Evolutionary conservation across 164 flowering plant genomes (phyloP).

Genomic region (Kalanchoe fedtschenkoi): DNA sequence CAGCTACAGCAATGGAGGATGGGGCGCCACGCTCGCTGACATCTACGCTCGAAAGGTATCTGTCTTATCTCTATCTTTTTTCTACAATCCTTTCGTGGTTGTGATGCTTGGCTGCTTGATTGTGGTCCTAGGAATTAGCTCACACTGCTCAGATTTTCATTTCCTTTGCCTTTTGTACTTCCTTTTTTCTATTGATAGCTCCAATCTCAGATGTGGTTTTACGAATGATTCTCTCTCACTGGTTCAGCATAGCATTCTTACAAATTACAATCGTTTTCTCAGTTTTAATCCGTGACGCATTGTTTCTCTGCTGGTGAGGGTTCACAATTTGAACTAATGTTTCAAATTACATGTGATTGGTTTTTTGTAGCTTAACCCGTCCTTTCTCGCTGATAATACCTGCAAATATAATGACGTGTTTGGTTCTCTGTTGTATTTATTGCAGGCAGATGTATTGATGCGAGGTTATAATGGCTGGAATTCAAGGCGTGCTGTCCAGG

Average conservation of each 20-base stretch:
- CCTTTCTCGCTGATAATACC: background rate
- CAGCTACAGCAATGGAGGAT: constrained; percentile 74
- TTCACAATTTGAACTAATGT: too few species aligned
- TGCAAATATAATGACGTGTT: background rate
- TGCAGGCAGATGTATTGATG: constrained; percentile 71
- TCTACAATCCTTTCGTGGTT: background rate
- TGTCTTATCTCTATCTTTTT: background rate
- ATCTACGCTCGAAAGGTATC: constrained; percentile 75
- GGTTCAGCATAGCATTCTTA: too few species aligned
- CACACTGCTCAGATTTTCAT: background rate
- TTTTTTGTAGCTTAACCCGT: background rate
- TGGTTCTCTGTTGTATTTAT: background rate
- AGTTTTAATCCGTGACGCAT: too few species aligned
- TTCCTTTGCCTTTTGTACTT: background rate
- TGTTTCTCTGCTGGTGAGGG: too few species aligned
- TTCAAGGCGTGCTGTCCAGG: constrained; percentile 74
- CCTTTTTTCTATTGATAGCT: background rate
- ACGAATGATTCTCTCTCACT: background rate
- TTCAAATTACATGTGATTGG: too few species aligned
- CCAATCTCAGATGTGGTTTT: background rate
- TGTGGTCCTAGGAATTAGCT: background rate
- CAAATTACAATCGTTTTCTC: too few species aligned
- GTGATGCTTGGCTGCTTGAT: background rate
- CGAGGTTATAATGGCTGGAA: constrained; percentile 89
- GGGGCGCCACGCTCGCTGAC: constrained; percentile 83